Evolutionary conservation across 2,329 filamentous ascomycete genomes (phyloP), one percentile per base, ranked within the genome.

Genomic region (Pseudovirgaria hyperparasitica): DNA sequence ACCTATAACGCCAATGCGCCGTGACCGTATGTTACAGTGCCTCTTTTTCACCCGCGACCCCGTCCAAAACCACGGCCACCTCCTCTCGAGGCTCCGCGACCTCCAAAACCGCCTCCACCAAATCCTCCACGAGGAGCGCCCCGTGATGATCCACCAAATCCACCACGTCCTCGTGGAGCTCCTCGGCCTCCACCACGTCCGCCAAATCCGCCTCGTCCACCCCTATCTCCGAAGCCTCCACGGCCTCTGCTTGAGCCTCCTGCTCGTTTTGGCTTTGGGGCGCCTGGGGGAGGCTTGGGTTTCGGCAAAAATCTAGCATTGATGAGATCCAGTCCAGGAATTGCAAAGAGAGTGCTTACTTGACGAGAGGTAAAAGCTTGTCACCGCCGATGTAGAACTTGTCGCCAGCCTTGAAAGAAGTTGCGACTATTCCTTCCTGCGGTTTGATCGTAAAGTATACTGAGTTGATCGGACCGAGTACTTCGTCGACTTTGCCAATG

Each of bases 361-460:
- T 85, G 59, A 98, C 90, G 45, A 96, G 65, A 23, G 90, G 87
- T 35, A 98, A 67, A 27, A 94, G 73, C 68, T 94, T 98, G 63
- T 96, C 90, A 48, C 76, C 72, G 44, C 78, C 82, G 50, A 96
- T 93, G 67, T 76, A 98, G 63, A 98, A 92, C 64, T 92, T 93
- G 68, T 96, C 90, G 52, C 90, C 90, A 37, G 76, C 62, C 67
- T 94, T 92, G 76, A 96, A 98, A 21, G 81, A 90, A 33, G 76
- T 73, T 36, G 90, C 85, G 58, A 92, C 81, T 55, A 98, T 96
- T 45, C 90, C 90, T 55, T 96, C 87, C 54, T 84, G 76, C 29
- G 87, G 86, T 65, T 96, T 96, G 59, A 98, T 80, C 48, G 87
- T 96, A 69, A 98, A 98, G 67, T 80, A 93, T 48, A 96, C 82